These are phyloP conservation scores for Diaporthe sp. DNA, from an alignment of 2,329 filamentous ascomycete genomes.

Conservation along the genomic window DNA sequence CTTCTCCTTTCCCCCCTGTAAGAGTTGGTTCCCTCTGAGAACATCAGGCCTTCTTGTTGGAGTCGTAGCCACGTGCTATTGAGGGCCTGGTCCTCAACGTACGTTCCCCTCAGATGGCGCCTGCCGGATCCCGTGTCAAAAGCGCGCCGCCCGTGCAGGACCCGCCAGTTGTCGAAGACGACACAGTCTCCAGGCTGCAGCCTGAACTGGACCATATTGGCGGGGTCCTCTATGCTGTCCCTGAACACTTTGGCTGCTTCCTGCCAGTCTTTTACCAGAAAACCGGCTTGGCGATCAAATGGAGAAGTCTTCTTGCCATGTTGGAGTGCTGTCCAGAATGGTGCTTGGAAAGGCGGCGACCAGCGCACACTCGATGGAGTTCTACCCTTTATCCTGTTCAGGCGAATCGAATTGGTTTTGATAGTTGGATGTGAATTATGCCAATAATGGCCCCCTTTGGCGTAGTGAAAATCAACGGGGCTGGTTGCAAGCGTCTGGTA, in stretches of 20 bases:
- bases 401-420: not conserved
- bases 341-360: constrained; percentile 32
- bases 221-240: constrained; percentile 66
- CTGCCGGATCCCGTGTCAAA: constrained; percentile 79
- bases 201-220: constrained; percentile 77
- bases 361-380: not conserved
- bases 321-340: constrained; percentile 45
- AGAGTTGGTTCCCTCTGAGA: not conserved
- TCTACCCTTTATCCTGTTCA: constrained; percentile 8
- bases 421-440: constrained; percentile 69
- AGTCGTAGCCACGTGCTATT: constrained; percentile 46
- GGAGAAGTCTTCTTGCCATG: not conserved
- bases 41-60: not conserved
- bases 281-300: not conserved
- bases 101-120: constrained; percentile 88
- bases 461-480: constrained; percentile 71
- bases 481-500: constrained; percentile 57
- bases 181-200: constrained; percentile 88
- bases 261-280: constrained; percentile 56
- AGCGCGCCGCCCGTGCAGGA: constrained; percentile 83
- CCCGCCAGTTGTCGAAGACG: constrained; percentile 87
- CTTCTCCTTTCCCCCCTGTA: not conserved
- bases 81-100: constrained; percentile 70
- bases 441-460: constrained; percentile 76
- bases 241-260: constrained; percentile 69